Evolutionary conservation across 129 eudicot genomes (phyloP).

Genomic region (Artemisia annua): DNA sequence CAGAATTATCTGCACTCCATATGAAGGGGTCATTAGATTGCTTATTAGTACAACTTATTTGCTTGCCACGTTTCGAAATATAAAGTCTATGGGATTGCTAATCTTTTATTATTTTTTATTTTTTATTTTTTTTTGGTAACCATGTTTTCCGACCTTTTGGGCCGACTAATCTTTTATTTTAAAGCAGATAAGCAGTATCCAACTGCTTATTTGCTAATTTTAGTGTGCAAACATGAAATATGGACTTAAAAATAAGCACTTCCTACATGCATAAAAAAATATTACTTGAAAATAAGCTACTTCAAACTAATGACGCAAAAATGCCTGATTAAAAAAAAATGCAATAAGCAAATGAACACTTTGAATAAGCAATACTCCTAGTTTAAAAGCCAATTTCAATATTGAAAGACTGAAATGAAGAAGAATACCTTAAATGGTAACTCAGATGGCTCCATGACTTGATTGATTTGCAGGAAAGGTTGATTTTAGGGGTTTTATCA

Average conservation of each 20-base stretch:
- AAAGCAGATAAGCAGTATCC: too few species aligned
- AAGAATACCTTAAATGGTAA: not conserved
- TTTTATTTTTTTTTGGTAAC: too few species aligned
- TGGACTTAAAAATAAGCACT: too few species aligned
- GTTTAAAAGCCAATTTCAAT: not conserved
- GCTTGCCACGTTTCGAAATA: not conserved
- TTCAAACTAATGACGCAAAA: too few species aligned
- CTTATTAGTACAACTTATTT: not conserved
- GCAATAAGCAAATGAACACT: not conserved
- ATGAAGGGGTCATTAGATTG: not conserved
- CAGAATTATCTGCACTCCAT: slow-evolving; percentile 60
- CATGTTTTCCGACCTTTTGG: too few species aligned
- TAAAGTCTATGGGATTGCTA: not conserved
- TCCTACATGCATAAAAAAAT: too few species aligned
- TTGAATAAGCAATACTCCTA: too few species aligned
- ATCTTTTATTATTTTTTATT: too few species aligned
- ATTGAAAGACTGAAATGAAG: not conserved
- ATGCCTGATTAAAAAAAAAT: not conserved
- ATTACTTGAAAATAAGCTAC: too few species aligned
- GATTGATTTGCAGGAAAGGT: not conserved
- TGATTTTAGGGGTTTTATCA: slow-evolving; percentile 3
- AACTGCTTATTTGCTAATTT: too few species aligned
- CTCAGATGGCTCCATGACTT: not conserved
- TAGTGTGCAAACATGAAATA: too few species aligned
- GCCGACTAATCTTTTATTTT: too few species aligned